Evolutionary conservation across 2,329 filamentous ascomycete genomes (phyloP).

Genomic region (Fusarium cicatricum): DNA sequence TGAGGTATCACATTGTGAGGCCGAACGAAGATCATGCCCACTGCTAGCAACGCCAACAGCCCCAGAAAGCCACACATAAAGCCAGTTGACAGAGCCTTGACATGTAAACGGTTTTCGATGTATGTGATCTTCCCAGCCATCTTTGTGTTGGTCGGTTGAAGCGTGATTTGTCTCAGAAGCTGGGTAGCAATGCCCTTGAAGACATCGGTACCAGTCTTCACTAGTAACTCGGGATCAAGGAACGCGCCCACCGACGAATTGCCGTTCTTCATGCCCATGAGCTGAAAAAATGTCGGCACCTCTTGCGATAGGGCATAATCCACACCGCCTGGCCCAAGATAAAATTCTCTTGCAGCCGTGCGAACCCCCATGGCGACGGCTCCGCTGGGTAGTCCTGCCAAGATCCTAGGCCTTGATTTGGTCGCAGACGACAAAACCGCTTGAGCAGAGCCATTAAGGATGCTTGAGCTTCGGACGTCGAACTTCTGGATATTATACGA

Average conservation of each 20-base stretch:
- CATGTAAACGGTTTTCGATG: constrained; percentile 23
- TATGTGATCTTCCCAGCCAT: constrained; percentile 15
- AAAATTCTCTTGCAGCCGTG: constrained; percentile 12
- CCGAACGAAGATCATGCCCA: constrained; percentile 25
- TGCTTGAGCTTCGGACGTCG: constrained; percentile 12
- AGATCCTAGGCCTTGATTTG: background rate
- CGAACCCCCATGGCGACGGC: constrained; percentile 25
- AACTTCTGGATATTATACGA: constrained; percentile 30
- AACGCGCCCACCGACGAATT: constrained; percentile 17
- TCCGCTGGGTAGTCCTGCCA: constrained; percentile 21
- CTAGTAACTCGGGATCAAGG: constrained; percentile 19
- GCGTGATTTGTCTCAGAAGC: constrained; percentile 12
- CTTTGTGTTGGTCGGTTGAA: constrained; percentile 20
- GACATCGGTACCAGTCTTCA: constrained; percentile 17
- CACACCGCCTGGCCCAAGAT: constrained; percentile 29
- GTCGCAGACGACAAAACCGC: constrained; percentile 4
- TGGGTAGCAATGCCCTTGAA: constrained; percentile 31
- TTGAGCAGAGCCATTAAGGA: constrained; percentile 19
- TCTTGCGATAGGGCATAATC: constrained; percentile 31
- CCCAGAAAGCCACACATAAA: constrained; percentile 27
- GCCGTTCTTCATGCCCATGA: constrained; percentile 37
- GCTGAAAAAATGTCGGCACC: constrained; percentile 39
- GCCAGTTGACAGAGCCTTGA: constrained; percentile 20
- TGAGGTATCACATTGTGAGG: constrained; percentile 21
- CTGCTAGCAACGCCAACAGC: constrained; percentile 12